phyloP scores from a whole-genome alignment of 257 asterid species.

The Penstemon newberryi region DNA sequence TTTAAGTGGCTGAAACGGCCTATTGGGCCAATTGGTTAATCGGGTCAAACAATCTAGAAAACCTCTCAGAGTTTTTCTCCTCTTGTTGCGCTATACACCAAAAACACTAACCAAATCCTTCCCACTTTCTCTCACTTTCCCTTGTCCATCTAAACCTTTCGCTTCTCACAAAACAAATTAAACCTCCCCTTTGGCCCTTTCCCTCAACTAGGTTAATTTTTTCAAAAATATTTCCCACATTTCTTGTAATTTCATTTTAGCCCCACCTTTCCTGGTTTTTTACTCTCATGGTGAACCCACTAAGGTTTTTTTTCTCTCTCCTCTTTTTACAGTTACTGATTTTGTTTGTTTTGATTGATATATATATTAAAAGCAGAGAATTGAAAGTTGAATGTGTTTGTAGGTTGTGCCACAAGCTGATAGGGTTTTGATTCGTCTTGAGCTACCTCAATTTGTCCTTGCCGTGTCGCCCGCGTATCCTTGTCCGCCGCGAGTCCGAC shows the following conservation, averaged over 20 bases:
- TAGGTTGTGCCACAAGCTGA: constrained; percentile 94
- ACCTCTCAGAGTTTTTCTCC: too few relatives aligned
- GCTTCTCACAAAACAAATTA: constrained; percentile 29
- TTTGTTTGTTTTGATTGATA: neutral
- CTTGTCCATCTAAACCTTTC: constrained; percentile 61
- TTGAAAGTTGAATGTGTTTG: constrained; percentile 16
- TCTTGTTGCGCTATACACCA: too few relatives aligned
- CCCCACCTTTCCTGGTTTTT: neutral
- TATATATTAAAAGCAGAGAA: neutral
- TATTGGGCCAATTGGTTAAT: constrained; percentile 1
- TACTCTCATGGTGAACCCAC: constrained; percentile 45
- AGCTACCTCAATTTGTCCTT: constrained; percentile 44
- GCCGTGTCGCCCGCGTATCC: too few relatives aligned
- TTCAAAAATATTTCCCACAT: neutral
- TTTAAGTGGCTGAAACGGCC: neutral
- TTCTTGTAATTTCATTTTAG: constrained; percentile 18
- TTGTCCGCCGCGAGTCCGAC: too few relatives aligned
- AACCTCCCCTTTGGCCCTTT: constrained; percentile 29
- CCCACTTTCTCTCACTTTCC: constrained; percentile 14
- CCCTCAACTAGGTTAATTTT: constrained; percentile 37
- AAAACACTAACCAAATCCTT: neutral
- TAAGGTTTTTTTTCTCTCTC: constrained; percentile 43
- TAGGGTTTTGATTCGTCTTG: constrained; percentile 79
- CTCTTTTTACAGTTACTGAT: too few relatives aligned
- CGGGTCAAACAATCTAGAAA: constrained; percentile 18